A percentile compares a stretch with the other conserved stretches of the same genome.
Conservation (phyloP, 1,139 yeast genomes). For the Candida dubliniensis region DNA sequence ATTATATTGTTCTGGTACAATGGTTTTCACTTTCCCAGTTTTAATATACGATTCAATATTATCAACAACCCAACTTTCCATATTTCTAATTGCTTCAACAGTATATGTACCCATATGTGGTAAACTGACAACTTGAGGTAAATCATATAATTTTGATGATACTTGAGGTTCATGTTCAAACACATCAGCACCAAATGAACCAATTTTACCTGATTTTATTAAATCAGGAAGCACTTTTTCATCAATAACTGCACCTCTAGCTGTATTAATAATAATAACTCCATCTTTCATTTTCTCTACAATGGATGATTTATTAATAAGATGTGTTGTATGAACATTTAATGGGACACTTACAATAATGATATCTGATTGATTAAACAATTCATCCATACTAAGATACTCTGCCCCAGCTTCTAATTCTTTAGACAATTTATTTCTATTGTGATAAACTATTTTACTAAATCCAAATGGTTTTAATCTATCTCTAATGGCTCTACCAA, state of each 20-base stretch:
- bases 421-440: slow-evolving; percentile 51
- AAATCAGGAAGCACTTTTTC: slow-evolving; percentile 61
- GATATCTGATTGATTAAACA: slow-evolving; percentile 54
- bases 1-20: slow-evolving; percentile 62
- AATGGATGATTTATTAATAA: slow-evolving; percentile 52
- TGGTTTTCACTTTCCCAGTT: slow-evolving; percentile 61
- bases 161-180: slow-evolving; percentile 80
- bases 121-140: slow-evolving; percentile 60
- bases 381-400: slow-evolving; percentile 56
- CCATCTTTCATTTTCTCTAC: slow-evolving; percentile 64
- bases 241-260: slow-evolving; percentile 74
- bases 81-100: slow-evolving; percentile 51
- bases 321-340: slow-evolving; percentile 56
- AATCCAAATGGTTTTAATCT: slow-evolving; percentile 68
- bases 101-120: slow-evolving; percentile 88
- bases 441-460: slow-evolving; percentile 56
- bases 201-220: slow-evolving; percentile 67
- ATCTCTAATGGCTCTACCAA: slow-evolving; percentile 66
- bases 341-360: slow-evolving; percentile 65
- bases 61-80: slow-evolving; percentile 56
- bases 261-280: slow-evolving; percentile 64
- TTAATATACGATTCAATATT: slow-evolving; percentile 43
- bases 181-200: slow-evolving; percentile 84
- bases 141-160: slow-evolving; percentile 52
- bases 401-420: slow-evolving; percentile 59